Conservation (phyloP, 805 yeast species). For the Metschnikowia matae region DNA sequence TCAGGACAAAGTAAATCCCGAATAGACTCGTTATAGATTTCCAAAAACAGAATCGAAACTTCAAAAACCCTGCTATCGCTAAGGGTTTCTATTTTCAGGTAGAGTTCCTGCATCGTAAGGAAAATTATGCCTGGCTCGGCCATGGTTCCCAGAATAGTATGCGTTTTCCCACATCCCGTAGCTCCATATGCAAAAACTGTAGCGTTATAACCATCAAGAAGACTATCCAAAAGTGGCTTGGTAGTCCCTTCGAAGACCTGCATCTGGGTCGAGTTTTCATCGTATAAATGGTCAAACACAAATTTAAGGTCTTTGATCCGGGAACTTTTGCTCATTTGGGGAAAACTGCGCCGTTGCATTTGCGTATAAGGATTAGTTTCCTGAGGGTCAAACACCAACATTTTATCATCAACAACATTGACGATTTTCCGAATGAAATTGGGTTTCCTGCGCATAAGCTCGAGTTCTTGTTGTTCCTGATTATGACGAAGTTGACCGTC, state of each 20-base stretch:
- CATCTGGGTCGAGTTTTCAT: slow-evolving; percentile 57
- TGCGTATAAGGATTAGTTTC: slow-evolving; percentile 57
- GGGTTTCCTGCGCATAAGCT: slow-evolving; percentile 25
- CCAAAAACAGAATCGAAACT: slow-evolving; percentile 68
- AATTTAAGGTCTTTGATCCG: slow-evolving; percentile 71
- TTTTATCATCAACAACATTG: slow-evolving; percentile 76
- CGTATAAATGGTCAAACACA: slow-evolving; percentile 78
- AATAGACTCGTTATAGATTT: slow-evolving; percentile 88
- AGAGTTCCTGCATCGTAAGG: slow-evolving; percentile 73
- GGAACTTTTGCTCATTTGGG: slow-evolving; percentile 33
- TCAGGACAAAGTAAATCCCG: slow-evolving; percentile 70
- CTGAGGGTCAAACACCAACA: slow-evolving; percentile 85
- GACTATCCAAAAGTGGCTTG: slow-evolving; percentile 64
- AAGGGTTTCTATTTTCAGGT: slow-evolving; percentile 52
- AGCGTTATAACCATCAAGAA: slow-evolving; percentile 82
- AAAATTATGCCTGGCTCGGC: slow-evolving; percentile 76
- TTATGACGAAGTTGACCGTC: slow-evolving; percentile 47
- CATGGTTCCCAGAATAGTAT: slow-evolving; percentile 76
- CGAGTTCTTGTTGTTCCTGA: slow-evolving; percentile 5
- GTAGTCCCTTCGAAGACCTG: slow-evolving; percentile 68
- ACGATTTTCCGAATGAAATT: slow-evolving; percentile 64
- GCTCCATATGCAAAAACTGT: slow-evolving; percentile 97
- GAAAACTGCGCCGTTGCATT: slow-evolving; percentile 46
- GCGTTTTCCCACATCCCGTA: slow-evolving; percentile 97
- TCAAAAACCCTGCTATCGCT: slow-evolving; percentile 55